These are phyloP conservation scores for Rhizopogon vinicolor DNA, from an alignment of 768 basidiomycete genomes.

Conservation along the genomic window DNA sequence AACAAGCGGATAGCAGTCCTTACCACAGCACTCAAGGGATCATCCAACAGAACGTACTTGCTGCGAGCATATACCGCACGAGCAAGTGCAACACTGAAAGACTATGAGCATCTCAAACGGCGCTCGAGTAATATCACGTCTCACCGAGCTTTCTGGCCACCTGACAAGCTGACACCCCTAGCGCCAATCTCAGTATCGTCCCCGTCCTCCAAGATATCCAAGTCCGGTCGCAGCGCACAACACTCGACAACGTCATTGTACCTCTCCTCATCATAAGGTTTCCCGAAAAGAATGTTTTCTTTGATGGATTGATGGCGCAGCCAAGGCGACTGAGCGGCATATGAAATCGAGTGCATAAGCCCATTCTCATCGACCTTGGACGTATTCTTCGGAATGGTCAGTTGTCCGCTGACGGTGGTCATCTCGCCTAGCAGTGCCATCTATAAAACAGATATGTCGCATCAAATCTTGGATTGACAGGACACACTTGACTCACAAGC, in stretches of 20 bases:
- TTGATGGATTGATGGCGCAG: constrained; percentile 68
- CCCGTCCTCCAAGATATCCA: constrained; percentile 83
- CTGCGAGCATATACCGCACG: constrained; percentile 76
- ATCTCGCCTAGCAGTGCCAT: constrained; percentile 36
- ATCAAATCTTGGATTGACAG: neutral
- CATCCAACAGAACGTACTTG: constrained; percentile 71
- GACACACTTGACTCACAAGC: constrained; percentile 21
- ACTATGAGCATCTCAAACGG: constrained; percentile 3
- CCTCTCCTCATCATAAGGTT: constrained; percentile 61
- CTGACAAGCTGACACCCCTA: constrained; percentile 63
- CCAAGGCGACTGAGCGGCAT: constrained; percentile 72
- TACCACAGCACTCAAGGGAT: constrained; percentile 80
- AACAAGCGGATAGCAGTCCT: constrained; percentile 16
- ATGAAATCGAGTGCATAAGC: constrained; percentile 59
- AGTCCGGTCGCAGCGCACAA: constrained; percentile 78
- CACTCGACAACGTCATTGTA: constrained; percentile 77
- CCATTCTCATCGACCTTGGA: constrained; percentile 57
- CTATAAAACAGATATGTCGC: constrained; percentile 6
- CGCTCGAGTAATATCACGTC: constrained; percentile 2
- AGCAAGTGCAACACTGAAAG: constrained; percentile 69
- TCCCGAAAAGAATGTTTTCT: constrained; percentile 80
- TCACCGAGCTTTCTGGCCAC: constrained; percentile 79
- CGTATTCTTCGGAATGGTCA: constrained; percentile 41
- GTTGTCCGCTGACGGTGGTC: constrained; percentile 29
- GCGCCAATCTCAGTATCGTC: constrained; percentile 83